These are phyloP conservation scores for Rhodotorula taiwanensis DNA, from an alignment of 768 basidiomycete genomes.

Conservation along the genomic window DNA sequence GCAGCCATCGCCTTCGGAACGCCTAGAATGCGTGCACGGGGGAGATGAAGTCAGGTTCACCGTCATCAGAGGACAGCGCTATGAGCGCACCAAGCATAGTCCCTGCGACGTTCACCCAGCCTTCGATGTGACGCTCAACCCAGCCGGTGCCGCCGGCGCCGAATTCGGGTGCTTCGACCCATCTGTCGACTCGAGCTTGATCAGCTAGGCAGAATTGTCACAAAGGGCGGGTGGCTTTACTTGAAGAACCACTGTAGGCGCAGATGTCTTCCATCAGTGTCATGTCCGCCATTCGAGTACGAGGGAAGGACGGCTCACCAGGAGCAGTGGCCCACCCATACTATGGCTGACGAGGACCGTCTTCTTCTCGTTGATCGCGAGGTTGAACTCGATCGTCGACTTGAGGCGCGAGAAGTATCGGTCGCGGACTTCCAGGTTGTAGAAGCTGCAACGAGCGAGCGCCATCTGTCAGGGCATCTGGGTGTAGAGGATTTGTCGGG, in stretches of 20 bases:
- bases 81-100: slow-evolving; percentile 58
- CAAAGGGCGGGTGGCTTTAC: too few species aligned
- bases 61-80: background rate
- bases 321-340: slow-evolving; percentile 67
- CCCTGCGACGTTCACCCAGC: slow-evolving; percentile 70
- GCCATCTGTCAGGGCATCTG: too few species aligned
- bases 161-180: slow-evolving; percentile 82
- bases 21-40: too few species aligned
- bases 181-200: too few species aligned
- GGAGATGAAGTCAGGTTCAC: background rate
- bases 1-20: slow-evolving; percentile 85
- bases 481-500: background rate
- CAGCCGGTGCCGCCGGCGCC: slow-evolving; percentile 77
- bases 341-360: slow-evolving; percentile 71
- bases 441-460: too few species aligned
- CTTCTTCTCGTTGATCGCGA: slow-evolving; percentile 64
- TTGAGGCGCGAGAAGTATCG: slow-evolving; percentile 75
- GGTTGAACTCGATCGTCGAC: slow-evolving; percentile 69
- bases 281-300: accelerated
- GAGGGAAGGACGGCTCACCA: slow-evolving; percentile 8
- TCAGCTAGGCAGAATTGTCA: too few species aligned
- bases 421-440: slow-evolving; percentile 85
- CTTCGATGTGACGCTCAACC: slow-evolving; percentile 90
- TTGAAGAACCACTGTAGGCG: slow-evolving; percentile 37
- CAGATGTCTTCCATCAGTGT: background rate